Evolutionary conservation across 345 rosid genomes (phyloP).

Genomic region (Linum lewisii): DNA sequence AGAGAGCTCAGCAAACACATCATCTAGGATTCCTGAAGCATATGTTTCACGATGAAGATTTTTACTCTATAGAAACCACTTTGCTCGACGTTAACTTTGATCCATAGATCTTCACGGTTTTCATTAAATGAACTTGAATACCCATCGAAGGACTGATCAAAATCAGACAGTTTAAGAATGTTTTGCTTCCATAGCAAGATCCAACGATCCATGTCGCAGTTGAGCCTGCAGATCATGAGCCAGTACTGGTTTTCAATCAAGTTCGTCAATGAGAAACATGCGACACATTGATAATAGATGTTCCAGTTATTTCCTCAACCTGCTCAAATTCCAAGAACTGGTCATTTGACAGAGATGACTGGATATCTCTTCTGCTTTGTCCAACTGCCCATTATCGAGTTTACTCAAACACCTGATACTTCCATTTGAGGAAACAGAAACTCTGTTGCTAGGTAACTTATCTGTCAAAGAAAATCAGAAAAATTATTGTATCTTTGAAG

Average conservation of each 20-base stretch:
- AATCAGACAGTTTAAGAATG: conserved; percentile 25
- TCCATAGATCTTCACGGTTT: conserved; percentile 21
- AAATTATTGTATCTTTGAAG: neutral
- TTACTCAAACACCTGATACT: conserved; percentile 23
- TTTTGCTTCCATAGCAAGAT: conserved; percentile 19
- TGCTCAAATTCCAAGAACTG: conserved; percentile 28
- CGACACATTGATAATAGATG: neutral
- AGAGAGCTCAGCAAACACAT: conserved; percentile 29
- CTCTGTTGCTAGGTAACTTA: conserved; percentile 3
- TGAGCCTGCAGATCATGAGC: conserved; percentile 19
- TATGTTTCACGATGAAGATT: neutral
- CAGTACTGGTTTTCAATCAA: neutral
- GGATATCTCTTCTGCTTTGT: conserved; percentile 40
- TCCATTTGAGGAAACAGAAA: conserved; percentile 2
- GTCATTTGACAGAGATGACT: conserved; percentile 24
- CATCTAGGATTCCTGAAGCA: conserved; percentile 31
- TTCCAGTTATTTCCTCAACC: conserved; percentile 13
- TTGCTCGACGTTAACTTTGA: conserved; percentile 33
- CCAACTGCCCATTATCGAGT: conserved; percentile 30
- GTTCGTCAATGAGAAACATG: neutral
- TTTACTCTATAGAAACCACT: conserved; percentile 35
- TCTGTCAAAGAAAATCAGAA: neutral
- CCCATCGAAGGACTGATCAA: conserved; percentile 12
- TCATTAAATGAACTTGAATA: conserved; percentile 14
- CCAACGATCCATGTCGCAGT: conserved; percentile 26